Percentiles rank a stretch among this genome's conserved stretches.
These are phyloP conservation scores for Monascus ruber DNA, from an alignment of 2,329 filamentous ascomycete species.

Conservation along the genomic window DNA sequence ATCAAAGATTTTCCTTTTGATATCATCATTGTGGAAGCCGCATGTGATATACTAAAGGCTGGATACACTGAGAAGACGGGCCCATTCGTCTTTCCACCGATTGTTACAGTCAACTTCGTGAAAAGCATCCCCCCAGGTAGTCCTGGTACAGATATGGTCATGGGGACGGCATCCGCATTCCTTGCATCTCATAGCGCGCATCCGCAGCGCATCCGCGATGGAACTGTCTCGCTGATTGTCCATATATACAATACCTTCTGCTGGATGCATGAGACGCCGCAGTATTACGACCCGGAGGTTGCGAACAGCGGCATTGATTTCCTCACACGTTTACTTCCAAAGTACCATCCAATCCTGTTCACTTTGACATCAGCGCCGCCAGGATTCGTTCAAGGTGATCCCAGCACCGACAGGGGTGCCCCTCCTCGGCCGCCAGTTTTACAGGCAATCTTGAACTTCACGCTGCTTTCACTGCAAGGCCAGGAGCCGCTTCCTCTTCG, in stretches of 20 bases:
- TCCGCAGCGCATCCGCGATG: constrained; percentile 20
- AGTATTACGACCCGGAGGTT: constrained; percentile 30
- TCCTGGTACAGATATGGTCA: constrained; percentile 31
- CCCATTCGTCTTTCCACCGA: constrained; percentile 32
- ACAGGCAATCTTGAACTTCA: constrained; percentile 28
- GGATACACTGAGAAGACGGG: constrained; percentile 35
- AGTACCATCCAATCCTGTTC: constrained; percentile 30
- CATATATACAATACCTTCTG: constrained; percentile 29
- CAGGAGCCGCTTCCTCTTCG: constrained; percentile 37
- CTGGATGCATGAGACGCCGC: constrained; percentile 23
- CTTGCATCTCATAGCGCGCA: constrained; percentile 31
- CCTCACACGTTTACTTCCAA: constrained; percentile 30
- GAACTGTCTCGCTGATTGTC: constrained; percentile 24
- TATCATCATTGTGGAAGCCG: constrained; percentile 32
- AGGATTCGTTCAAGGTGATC: constrained; percentile 1
- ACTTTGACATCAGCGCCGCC: constrained; percentile 16
- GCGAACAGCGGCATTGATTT: constrained; percentile 36
- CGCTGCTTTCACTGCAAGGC: constrained; percentile 28
- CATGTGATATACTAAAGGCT: constrained; percentile 35
- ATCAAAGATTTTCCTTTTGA: constrained; percentile 29
- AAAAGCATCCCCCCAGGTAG: constrained; percentile 28
- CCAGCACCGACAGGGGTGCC: background rate
- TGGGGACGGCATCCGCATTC: constrained; percentile 36
- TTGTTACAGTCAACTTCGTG: constrained; percentile 31
- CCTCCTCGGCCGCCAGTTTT: constrained; percentile 17